Base-by-base conservation (phyloP, 331 rosid species). In the Acacia pycnantha region DNA sequence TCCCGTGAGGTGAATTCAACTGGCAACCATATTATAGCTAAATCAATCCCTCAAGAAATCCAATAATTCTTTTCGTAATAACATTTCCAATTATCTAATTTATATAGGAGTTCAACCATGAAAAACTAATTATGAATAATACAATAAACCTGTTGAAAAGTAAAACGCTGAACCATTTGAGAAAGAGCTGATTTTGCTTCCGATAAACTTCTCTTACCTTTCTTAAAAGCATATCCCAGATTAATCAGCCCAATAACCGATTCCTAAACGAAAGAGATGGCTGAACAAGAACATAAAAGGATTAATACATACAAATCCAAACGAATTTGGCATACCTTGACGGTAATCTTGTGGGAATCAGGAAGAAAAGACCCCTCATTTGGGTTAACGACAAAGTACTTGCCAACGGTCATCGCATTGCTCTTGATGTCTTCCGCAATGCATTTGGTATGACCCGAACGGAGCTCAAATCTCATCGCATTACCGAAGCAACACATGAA, bases 1-100 rank as follows among this genome's bases (percentile, higher is more conserved):
- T 88, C 69, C 97, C 94, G 2, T 82, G 3, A 73, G 98, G 98
- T 37, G 99, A 93, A 76, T 56, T 86, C 84, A 92, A 94, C 99
- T 95, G 48, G 73, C 79, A 83, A 80, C 70, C 79, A 73, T 80
- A 83, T 43, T 65, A 66, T 40, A 62, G 81, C 79, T 80, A 46
- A 31, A 82, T 86, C 88, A 89, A 77, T 77, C 85, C 59, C 44
- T 81, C 40, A 50, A 83, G 62, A 24, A 74, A 80, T 18, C 41
- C 69, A 87, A 46, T 61, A 56, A 67, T 84, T 68, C 46, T 53
- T 67, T 37, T 19, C 7, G 3, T 66, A 65, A 67, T 31, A 40
- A 29, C 31, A 40, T 43, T 70, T 70, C 29, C 13, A 41, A 43
- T 43, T 22, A 22, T 70, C 74, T 22, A 35, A 70, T 69, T 69